These are phyloP conservation scores for Neurospora sp. DNA, from an alignment of 495 filamentous ascomycete species.

Conservation along the genomic window DNA sequence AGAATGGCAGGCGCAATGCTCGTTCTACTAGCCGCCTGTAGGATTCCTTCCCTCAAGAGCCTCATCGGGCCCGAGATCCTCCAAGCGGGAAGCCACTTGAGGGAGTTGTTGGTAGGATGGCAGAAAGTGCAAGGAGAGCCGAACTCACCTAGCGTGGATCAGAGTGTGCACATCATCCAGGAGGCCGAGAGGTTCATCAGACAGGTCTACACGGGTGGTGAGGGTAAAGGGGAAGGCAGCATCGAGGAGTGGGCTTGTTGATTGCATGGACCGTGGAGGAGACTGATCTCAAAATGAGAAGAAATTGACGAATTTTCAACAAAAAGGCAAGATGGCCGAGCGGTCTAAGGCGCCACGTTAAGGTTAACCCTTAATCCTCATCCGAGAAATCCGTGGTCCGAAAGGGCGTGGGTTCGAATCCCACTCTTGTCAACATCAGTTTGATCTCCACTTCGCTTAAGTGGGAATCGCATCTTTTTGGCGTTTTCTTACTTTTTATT, in stretches of 20 bases:
- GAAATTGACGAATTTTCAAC: not conserved
- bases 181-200: slow-evolving; percentile 22
- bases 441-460: not conserved
- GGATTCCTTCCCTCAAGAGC: slow-evolving; percentile 9
- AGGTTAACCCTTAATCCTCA: not conserved
- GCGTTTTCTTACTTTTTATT: not conserved
- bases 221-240: not conserved
- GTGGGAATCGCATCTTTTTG: not conserved
- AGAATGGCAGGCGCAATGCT: slow-evolving; percentile 28
- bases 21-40: slow-evolving; percentile 20
- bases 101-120: slow-evolving; percentile 16
- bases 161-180: slow-evolving; percentile 21
- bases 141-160: slow-evolving; percentile 22
- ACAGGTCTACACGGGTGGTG: slow-evolving; percentile 6
- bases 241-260: not conserved
- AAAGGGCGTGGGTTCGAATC: slow-evolving; percentile 30
- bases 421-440: slow-evolving; percentile 18
- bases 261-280: not conserved
- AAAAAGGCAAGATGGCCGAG: not conserved
- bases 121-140: slow-evolving; percentile 16
- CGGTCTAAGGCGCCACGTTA: not conserved
- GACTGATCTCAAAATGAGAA: not conserved
- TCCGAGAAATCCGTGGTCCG: slow-evolving; percentile 13
- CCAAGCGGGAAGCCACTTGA: slow-evolving; percentile 18
- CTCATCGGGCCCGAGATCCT: slow-evolving; percentile 18